These are phyloP conservation scores for Eleusine indica DNA, from an alignment of 176 grass and related monocot genomes.

Conservation along the genomic window DNA sequence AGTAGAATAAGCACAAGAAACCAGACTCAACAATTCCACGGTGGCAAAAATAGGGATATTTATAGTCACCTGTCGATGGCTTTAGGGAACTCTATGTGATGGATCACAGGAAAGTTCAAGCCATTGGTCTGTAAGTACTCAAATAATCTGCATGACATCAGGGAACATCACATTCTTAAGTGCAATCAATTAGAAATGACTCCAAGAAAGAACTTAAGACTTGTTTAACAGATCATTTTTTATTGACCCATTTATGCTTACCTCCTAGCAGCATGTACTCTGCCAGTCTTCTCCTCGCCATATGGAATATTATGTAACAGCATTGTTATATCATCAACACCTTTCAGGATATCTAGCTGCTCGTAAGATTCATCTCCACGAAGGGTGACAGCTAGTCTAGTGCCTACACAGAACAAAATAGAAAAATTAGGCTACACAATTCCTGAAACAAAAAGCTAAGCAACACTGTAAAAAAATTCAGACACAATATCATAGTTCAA, in stretches of 20 bases:
- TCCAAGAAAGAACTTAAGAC: neutral
- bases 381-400: constrained; percentile 81
- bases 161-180: neutral
- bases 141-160: constrained; percentile 69
- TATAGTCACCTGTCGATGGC: constrained; percentile 54
- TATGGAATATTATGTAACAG: constrained; percentile 82
- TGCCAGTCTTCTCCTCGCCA: constrained; percentile 70
- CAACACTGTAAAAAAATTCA: constrained; percentile 2
- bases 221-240: neutral
- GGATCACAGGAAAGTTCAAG: constrained; percentile 89
- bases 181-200: constrained; percentile 1
- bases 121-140: constrained; percentile 78
- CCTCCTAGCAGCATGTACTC: constrained; percentile 90
- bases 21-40: neutral
- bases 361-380: constrained; percentile 74
- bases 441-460: neutral
- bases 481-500: constrained; percentile 19
- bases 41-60: neutral
- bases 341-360: constrained; percentile 76
- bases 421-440: constrained; percentile 8
- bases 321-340: constrained; percentile 83
- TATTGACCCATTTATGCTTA: constrained; percentile 33
- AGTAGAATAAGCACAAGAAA: constrained; percentile 41
- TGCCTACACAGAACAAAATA: constrained; percentile 54
- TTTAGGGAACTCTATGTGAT: constrained; percentile 84